Conservation (phyloP, 192 early-diverging fungal species). For the Coemansia sp. region DNA sequence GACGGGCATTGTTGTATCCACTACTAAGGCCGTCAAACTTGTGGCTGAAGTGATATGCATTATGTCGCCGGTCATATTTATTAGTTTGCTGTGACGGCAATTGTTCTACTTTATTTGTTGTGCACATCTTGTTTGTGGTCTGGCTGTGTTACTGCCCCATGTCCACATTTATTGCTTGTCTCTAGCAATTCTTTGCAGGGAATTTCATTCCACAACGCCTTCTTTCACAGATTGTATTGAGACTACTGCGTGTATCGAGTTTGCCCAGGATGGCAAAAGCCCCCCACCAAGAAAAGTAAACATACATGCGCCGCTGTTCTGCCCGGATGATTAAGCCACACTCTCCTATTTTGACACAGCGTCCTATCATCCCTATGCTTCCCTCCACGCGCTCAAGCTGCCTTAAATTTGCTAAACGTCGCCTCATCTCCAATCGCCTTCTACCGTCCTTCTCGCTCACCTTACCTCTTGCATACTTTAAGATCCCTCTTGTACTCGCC, state of each 20-base stretch:
- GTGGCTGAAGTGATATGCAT: neutral
- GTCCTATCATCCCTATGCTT: neutral
- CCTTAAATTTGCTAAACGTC: neutral
- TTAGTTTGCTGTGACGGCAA: neutral
- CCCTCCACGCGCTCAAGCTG: neutral
- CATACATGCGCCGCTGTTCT: neutral
- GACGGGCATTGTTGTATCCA: neutral
- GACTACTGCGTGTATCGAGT: constrained; percentile 1
- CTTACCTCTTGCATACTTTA: neutral
- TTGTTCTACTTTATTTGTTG: constrained; percentile 1
- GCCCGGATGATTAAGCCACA: constrained; percentile 6
- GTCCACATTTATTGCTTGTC: neutral
- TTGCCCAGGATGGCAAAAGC: constrained; percentile 2
- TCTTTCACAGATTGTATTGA: neutral
- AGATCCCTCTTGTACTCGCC: neutral
- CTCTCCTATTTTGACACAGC: neutral
- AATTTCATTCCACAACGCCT: neutral
- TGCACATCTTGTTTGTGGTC: neutral
- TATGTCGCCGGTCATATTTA: neutral
- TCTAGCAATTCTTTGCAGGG: neutral
- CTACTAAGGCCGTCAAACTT: neutral
- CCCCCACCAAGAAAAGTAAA: neutral
- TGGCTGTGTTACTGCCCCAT: constrained; percentile 7
- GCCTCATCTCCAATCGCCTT: neutral
- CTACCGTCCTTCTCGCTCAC: neutral